These are phyloP conservation scores for Fraxinus pennsylvanica DNA, from an alignment of 257 asterid genomes.

Conservation along the genomic window DNA sequence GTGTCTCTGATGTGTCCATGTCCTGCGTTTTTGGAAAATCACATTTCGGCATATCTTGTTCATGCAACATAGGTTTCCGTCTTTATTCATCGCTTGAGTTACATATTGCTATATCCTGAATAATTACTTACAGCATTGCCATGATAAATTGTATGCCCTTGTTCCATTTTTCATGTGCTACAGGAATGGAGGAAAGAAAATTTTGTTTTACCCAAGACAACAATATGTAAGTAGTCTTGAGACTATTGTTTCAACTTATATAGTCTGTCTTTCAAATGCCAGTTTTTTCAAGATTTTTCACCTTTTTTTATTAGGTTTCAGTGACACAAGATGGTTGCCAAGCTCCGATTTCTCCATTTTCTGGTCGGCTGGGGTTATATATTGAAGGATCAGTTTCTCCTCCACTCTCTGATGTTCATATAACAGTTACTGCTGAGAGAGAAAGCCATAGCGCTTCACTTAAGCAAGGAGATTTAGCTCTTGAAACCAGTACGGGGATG, in stretches of 20 bases:
- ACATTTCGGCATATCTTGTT: too few relatives aligned
- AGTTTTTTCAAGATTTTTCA: conserved; percentile 24
- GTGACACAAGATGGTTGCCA: conserved; percentile 80
- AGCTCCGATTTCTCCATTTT: conserved; percentile 65
- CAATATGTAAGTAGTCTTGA: conserved; percentile 61
- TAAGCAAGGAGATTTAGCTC: conserved; percentile 67
- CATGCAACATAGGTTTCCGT: not conserved
- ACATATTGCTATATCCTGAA: not conserved
- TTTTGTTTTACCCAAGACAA: conserved; percentile 78
- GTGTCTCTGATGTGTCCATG: too few relatives aligned
- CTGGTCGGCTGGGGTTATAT: conserved; percentile 79
- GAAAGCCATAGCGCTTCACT: conserved; percentile 66
- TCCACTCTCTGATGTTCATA: conserved; percentile 71
- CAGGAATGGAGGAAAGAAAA: conserved; percentile 63
- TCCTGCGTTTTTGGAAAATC: too few relatives aligned
- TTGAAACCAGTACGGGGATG: conserved; percentile 65
- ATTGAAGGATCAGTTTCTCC: conserved; percentile 95
- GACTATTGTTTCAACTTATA: conserved; percentile 22
- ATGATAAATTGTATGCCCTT: conserved; percentile 26
- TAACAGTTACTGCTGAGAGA: conserved; percentile 67
- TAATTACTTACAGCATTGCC: not conserved
- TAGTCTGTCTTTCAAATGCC: conserved; percentile 12
- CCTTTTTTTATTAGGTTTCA: conserved; percentile 57
- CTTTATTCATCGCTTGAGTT: conserved; percentile 7
- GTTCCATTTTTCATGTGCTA: conserved; percentile 33